phyloP scores from a whole-genome alignment of 1,284 basidiomycete genomes.

The Cryptococcus sp. region DNA sequence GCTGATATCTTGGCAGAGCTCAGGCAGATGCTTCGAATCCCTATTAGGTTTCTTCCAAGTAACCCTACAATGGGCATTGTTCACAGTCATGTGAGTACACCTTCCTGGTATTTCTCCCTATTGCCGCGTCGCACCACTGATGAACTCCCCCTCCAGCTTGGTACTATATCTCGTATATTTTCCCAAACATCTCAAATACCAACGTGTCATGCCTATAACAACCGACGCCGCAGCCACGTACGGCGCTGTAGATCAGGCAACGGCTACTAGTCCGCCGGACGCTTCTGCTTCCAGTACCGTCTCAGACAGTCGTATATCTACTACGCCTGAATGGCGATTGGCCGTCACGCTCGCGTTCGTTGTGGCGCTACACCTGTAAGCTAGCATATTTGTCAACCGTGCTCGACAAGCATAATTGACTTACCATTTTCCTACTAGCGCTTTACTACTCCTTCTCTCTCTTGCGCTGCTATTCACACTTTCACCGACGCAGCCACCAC shows the following conservation, averaged over 20 bases:
- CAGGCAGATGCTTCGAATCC: conserved; percentile 75
- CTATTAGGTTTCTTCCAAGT: conserved; percentile 84
- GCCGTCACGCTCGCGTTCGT: conserved; percentile 74
- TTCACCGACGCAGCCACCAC: conserved; percentile 50
- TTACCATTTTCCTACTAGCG: conserved; percentile 13
- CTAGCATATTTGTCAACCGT: conserved; percentile 12
- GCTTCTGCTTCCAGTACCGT: too few species aligned
- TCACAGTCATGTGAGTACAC: conserved; percentile 74
- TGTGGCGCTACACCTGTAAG: conserved; percentile 73
- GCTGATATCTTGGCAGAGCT: conserved; percentile 56
- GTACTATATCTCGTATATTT: conserved; percentile 92
- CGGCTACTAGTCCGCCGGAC: conserved; percentile 1
- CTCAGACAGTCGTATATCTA: conserved; percentile 12
- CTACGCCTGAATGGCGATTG: conserved; percentile 66
- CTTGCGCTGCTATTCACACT: conserved; percentile 52
- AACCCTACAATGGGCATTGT: conserved; percentile 79
- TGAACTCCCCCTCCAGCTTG: conserved; percentile 59
- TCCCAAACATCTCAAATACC: conserved; percentile 75
- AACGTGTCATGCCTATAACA: conserved; percentile 46
- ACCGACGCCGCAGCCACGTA: conserved; percentile 4
- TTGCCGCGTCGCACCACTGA: background rate
- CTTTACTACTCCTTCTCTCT: conserved; percentile 37
- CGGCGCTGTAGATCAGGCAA: conserved; percentile 9
- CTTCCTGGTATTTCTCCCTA: background rate
- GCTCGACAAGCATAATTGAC: background rate